These are phyloP conservation scores for Cladosporium sp. DNA, from an alignment of 2,329 filamentous ascomycete species.

Conservation along the genomic window DNA sequence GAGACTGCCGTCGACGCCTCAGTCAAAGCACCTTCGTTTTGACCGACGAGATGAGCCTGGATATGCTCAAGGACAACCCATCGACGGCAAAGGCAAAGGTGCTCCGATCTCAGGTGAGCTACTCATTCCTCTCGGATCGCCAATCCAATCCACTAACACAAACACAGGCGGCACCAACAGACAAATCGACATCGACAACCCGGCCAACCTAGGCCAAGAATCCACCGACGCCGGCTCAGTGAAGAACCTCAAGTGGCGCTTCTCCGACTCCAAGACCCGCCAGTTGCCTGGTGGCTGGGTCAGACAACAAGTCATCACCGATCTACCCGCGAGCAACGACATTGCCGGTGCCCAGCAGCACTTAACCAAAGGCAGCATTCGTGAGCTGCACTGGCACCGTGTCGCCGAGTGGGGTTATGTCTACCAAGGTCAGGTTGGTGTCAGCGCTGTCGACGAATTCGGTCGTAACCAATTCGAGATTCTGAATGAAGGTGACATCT, in stretches of 20 bases:
- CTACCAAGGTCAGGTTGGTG: constrained; percentile 54
- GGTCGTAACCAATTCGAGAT: constrained; percentile 52
- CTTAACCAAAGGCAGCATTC: constrained; percentile 63
- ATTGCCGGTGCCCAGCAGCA: constrained; percentile 70
- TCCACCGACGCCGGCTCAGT: constrained; percentile 64
- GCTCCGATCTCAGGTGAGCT: constrained; percentile 57
- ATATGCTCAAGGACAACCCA: constrained; percentile 57
- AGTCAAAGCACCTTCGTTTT: constrained; percentile 26
- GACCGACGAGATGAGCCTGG: constrained; percentile 29
- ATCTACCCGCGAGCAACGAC: constrained; percentile 64
- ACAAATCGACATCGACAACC: constrained; percentile 62
- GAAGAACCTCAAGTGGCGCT: constrained; percentile 65
- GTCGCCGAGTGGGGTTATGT: constrained; percentile 56
- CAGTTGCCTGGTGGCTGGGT: constrained; percentile 66
- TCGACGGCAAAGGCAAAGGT: constrained; percentile 59
- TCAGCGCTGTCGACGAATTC: constrained; percentile 54
- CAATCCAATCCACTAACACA: constrained; percentile 15
- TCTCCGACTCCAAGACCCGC: constrained; percentile 65
- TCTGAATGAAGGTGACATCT: constrained; percentile 53
- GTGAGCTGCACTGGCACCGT: constrained; percentile 65
- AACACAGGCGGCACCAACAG: constrained; percentile 62
- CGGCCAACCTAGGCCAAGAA: constrained; percentile 62
- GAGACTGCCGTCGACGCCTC: constrained; percentile 13
- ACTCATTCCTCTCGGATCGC: background rate
- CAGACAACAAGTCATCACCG: constrained; percentile 65